Evolutionary conservation across 192 early-diverging fungal species (phyloP), one percentile per base, ranked within the genome.

Genomic region (Coemansia sp.): DNA sequence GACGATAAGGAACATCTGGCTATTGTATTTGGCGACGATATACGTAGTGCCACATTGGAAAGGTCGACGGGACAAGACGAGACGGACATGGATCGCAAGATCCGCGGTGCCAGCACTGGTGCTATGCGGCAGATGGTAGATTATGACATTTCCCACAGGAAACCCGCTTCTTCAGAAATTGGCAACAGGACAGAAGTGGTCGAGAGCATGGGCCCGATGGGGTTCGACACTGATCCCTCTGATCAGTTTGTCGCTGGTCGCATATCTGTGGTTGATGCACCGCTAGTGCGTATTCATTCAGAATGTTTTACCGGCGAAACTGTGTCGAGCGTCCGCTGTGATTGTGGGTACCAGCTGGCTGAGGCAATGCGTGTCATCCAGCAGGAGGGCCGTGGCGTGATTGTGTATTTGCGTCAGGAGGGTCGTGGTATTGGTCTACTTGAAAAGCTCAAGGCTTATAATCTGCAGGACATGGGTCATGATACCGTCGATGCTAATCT

Each of bases 231-330:
- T 1, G 73, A 70, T 57, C 59, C 61, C 4, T 60, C 59, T 5
- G 73, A 77, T 43, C 18, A 25, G 21, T 77, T 77, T 66, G 59
- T 55, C 9, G 62, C 73, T 9, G 24, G 61, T 12, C 73, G 67
- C 5, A 47, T 77, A 42, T 59, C 73, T 14, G 57, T 77, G 12
- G 64, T 77, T 1, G 64, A 66, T 33, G 67, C 58, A n/a, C 92
- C 94, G 21, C 64, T 98, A 39, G 90, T 88, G 11, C 86, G 96
- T 19, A 94, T 98, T 43, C 96, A 98, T 66, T 96, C 94, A 0
- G 94, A 92, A 64, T 98, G 96, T 65, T 96, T 95, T 59, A 98
- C 96, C 0, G 94, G 96, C 44, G 96, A 98, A 64, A 96, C 92
- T 0, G 85, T 96, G 3, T 87, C 89, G 19, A 92, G 89, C 10